A percentile compares a stretch with the other conserved stretches of the same genome.
These are phyloP conservation scores for Oryza longistaminata DNA, from an alignment of 176 grass and related monocot genomes.

Conservation along the genomic window DNA sequence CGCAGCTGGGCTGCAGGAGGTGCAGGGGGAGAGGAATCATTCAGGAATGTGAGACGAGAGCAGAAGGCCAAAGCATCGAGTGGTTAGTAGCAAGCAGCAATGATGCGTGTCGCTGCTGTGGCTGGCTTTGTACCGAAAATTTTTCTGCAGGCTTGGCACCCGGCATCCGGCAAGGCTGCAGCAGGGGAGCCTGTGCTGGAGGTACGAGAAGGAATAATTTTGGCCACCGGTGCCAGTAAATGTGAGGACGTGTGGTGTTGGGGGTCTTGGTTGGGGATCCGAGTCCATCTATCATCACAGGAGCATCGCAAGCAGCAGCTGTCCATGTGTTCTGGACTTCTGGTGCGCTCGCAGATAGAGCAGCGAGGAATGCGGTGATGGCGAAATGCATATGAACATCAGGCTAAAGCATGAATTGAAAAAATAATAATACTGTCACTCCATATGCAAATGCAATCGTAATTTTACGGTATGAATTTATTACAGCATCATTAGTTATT, in stretches of 20 bases:
- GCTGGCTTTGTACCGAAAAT: background rate
- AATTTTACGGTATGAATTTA: background rate
- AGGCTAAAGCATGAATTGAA: background rate
- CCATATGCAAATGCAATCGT: background rate
- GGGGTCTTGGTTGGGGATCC: background rate
- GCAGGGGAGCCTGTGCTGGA: background rate
- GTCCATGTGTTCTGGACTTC: background rate
- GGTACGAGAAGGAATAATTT: background rate
- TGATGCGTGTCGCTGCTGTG: background rate
- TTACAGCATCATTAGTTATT: background rate
- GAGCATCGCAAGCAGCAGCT: too few species aligned
- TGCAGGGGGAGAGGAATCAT: slow-evolving; percentile 38
- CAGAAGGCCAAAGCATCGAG: slow-evolving; percentile 5
- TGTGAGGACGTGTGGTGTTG: background rate
- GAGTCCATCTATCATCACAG: background rate
- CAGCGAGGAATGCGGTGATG: background rate
- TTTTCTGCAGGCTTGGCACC: background rate
- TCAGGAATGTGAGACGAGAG: slow-evolving; percentile 19
- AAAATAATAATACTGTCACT: background rate
- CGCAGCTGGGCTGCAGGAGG: background rate
- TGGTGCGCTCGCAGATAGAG: too few species aligned
- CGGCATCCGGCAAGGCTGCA: background rate
- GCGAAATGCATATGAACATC: background rate
- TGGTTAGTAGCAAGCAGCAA: background rate
- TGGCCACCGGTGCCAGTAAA: background rate